Percentiles rank a stretch among this genome's conserved stretches.
Evolutionary conservation across 495 filamentous ascomycete species (phyloP).

Genomic region (Trypethelium eluteriae): DNA sequence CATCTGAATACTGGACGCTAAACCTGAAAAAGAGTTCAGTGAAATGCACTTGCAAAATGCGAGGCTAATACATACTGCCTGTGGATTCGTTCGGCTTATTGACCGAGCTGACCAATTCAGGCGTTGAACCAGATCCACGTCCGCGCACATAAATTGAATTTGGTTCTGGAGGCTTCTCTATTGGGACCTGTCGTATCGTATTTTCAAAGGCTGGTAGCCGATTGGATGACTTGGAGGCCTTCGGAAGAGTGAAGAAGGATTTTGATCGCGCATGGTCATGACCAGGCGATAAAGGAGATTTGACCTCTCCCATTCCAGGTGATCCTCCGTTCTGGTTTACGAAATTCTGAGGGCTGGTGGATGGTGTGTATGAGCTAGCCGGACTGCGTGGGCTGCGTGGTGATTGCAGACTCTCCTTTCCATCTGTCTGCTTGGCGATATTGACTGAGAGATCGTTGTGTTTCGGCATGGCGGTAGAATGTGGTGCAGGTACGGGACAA

Average conservation of each 20-base stretch:
- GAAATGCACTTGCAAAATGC: background rate
- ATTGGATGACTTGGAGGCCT: conserved; percentile 9
- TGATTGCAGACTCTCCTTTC: conserved; percentile 1
- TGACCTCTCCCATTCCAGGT: background rate
- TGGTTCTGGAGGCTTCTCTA: conserved; percentile 9
- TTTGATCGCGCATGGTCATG: conserved; percentile 1
- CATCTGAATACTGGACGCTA: background rate
- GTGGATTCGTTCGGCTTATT: background rate
- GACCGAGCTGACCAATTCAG: conserved; percentile 25
- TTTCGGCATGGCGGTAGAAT: background rate
- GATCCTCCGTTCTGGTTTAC: background rate
- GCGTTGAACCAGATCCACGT: conserved; percentile 33
- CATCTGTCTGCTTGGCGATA: background rate
- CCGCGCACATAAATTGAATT: background rate
- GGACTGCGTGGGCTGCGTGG: conserved; percentile 14
- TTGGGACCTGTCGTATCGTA: conserved; percentile 25
- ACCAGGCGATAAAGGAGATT: conserved; percentile 3
- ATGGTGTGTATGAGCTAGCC: background rate
- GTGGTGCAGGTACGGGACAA: background rate
- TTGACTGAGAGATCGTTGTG: background rate
- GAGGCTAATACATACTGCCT: background rate
- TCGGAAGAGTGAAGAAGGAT: conserved; percentile 14
- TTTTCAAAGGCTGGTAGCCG: background rate
- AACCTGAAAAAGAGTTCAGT: background rate
- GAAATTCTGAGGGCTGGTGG: conserved; percentile 5